Conservation (phyloP, 192 early-diverging fungal genomes). For the Backusella morwellensis region DNA sequence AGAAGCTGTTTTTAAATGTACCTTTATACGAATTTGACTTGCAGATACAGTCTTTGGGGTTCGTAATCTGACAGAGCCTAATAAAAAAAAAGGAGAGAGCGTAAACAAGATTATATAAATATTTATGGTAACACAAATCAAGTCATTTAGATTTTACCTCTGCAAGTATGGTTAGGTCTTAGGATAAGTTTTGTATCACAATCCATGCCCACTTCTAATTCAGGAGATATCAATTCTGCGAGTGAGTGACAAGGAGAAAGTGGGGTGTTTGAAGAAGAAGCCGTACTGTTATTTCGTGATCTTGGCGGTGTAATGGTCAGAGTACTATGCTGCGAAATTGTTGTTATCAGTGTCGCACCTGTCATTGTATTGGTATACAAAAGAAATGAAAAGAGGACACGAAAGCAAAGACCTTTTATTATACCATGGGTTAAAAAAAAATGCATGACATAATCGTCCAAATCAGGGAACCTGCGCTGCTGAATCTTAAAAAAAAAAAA, state of each 20-base stretch:
- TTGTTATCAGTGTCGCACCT: not conserved
- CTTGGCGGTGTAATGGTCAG: not conserved
- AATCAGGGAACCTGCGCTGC: not conserved
- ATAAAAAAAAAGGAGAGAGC: not conserved
- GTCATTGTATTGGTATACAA: not conserved
- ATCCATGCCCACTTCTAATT: constrained; percentile 10
- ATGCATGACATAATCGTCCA: not conserved
- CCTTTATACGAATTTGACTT: constrained; percentile 23
- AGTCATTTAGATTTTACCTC: constrained; percentile 6
- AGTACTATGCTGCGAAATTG: not conserved
- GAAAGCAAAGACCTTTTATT: not conserved
- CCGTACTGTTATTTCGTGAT: not conserved
- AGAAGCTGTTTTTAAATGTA: not conserved
- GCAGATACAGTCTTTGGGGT: not conserved
- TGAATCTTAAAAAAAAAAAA: too few relatives aligned
- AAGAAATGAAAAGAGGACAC: not conserved
- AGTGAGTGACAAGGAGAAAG: not conserved
- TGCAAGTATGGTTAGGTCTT: constrained; percentile 7
- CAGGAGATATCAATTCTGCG: not conserved
- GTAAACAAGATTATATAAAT: too few relatives aligned
- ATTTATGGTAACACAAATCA: not conserved
- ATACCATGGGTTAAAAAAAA: not conserved
- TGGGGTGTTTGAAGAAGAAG: not conserved
- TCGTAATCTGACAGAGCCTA: constrained; percentile 12
- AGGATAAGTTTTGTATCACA: constrained; percentile 20